Evolutionary conservation across 2,329 filamentous ascomycete genomes (phyloP).

Genomic region (Colletotrichum magnum): DNA sequence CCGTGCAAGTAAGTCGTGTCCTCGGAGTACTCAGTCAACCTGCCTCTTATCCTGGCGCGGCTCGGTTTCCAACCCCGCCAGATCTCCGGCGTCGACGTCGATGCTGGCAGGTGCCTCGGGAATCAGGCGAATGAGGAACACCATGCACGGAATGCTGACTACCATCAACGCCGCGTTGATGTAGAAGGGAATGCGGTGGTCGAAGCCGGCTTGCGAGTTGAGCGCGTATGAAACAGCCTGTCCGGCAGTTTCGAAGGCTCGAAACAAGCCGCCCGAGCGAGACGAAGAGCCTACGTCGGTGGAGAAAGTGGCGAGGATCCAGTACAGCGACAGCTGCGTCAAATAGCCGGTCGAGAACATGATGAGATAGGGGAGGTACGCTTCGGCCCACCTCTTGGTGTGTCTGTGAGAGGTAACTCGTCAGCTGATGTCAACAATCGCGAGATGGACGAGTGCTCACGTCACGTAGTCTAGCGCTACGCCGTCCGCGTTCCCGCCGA

Average conservation of each 20-base stretch:
- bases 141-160: slow-evolving; percentile 22
- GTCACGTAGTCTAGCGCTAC: slow-evolving; percentile 12
- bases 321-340: slow-evolving; percentile 48
- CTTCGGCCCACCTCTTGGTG: slow-evolving; percentile 28
- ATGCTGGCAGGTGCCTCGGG: slow-evolving; percentile 23
- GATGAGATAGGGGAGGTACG: slow-evolving; percentile 28
- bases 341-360: slow-evolving; percentile 30
- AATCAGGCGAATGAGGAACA: slow-evolving; percentile 26
- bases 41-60: not conserved
- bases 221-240: slow-evolving; percentile 49
- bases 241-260: slow-evolving; percentile 47
- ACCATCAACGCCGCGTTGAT: slow-evolving; percentile 18
- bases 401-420: not conserved
- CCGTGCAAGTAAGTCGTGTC: no score
- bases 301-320: slow-evolving; percentile 54
- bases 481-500: not conserved
- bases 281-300: slow-evolving; percentile 50
- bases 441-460: not conserved
- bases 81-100: slow-evolving; percentile 26
- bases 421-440: not conserved
- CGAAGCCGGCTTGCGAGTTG: slow-evolving; percentile 43
- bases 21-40: no score
- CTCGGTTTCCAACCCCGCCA: slow-evolving; percentile 3
- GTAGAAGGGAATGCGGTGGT: slow-evolving; percentile 13
- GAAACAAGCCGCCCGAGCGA: slow-evolving; percentile 48